Conservation (phyloP, 192 early-diverging fungal species). For the Coemansia sp. region DNA sequence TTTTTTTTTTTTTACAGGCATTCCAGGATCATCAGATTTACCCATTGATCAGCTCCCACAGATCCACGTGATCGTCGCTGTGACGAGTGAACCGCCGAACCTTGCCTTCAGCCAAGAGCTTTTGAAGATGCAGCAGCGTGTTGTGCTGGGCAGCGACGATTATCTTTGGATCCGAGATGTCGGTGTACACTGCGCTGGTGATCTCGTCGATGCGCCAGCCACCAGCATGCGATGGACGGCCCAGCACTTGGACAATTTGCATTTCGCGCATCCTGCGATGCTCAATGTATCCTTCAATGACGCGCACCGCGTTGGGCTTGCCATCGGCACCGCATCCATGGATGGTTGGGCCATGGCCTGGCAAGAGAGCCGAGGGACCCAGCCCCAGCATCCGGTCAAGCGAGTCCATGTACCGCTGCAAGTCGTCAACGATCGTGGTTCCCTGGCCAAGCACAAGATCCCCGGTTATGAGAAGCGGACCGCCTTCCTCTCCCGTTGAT, state of each 20-base stretch:
- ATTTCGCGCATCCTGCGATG: constrained; percentile 76
- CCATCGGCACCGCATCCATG: constrained; percentile 20
- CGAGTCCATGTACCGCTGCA: constrained; percentile 67
- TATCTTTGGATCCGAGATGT: constrained; percentile 33
- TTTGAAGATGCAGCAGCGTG: constrained; percentile 29
- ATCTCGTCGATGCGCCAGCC: constrained; percentile 34
- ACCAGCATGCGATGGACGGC: neutral
- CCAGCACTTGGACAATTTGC: constrained; percentile 64
- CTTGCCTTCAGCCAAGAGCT: constrained; percentile 23
- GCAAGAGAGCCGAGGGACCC: constrained; percentile 56
- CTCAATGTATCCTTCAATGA: constrained; percentile 72
- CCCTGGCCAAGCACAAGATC: constrained; percentile 86
- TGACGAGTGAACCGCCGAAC: neutral
- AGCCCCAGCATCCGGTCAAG: constrained; percentile 56
- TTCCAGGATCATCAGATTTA: constrained; percentile 14
- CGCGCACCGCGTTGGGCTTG: constrained; percentile 54
- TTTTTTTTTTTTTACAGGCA: neutral
- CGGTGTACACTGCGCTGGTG: constrained; percentile 29
- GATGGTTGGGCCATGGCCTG: constrained; percentile 80
- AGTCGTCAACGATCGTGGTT: constrained; percentile 73
- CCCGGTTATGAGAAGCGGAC: constrained; percentile 62
- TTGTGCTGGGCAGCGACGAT: constrained; percentile 41
- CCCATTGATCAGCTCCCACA: constrained; percentile 19
- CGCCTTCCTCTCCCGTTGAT: constrained; percentile 18
- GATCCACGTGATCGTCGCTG: constrained; percentile 2